phyloP scores from a whole-genome alignment of 2,329 filamentous ascomycete species.

The Capronia coronata region DNA sequence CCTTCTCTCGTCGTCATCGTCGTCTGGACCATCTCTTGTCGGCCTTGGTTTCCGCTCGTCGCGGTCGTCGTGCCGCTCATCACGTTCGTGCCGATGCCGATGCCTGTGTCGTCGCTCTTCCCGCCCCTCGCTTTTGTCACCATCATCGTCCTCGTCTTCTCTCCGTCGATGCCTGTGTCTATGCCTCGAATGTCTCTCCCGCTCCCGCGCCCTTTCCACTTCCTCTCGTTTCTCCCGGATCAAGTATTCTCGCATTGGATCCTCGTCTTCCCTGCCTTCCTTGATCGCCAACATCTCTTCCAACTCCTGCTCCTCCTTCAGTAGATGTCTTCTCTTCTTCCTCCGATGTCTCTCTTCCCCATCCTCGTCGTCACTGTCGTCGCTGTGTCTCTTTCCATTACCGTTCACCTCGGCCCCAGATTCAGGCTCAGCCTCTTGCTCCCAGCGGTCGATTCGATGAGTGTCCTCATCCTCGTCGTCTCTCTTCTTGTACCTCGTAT shows the following conservation, averaged over 20 bases:
- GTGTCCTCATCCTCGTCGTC: conserved; percentile 57
- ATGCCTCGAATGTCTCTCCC: conserved; percentile 41
- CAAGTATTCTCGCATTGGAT: conserved; percentile 92
- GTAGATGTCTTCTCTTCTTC: conserved; percentile 43
- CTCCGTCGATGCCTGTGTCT: conserved; percentile 38
- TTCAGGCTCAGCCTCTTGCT: conserved; percentile 31
- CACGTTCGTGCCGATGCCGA: neutral
- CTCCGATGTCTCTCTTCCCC: conserved; percentile 30
- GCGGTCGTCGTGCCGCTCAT: neutral
- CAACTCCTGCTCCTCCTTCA: conserved; percentile 78
- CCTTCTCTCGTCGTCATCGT: conserved; percentile 3
- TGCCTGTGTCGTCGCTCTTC: neutral
- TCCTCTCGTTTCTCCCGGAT: conserved; percentile 89
- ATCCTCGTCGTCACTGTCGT: conserved; percentile 41
- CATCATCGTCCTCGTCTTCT: conserved; percentile 6
- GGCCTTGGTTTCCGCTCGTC: neutral
- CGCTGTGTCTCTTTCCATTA: conserved; percentile 36
- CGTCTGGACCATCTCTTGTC: neutral
- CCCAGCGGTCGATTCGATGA: conserved; percentile 44
- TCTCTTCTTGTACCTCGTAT: conserved; percentile 81
- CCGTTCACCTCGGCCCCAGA: conserved; percentile 32
- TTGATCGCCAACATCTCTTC: conserved; percentile 56
- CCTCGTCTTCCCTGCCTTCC: conserved; percentile 78
- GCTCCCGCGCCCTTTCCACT: conserved; percentile 62
- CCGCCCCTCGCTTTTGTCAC: neutral